phyloP scores from a whole-genome alignment of 352 stramenopile genomes.

The Globisporangium polare region DNA sequence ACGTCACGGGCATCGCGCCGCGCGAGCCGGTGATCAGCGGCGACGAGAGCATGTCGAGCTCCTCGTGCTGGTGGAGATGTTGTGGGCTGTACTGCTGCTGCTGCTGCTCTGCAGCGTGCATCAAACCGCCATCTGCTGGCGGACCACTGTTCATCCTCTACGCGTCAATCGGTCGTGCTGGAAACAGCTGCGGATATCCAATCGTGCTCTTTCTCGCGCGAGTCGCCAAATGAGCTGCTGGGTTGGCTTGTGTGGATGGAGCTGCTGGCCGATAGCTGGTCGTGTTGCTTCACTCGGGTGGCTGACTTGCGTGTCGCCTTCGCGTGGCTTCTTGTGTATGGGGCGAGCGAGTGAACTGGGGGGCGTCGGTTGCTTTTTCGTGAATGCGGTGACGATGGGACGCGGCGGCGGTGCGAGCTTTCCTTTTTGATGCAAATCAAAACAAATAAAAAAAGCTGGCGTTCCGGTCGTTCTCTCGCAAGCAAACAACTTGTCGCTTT shows the following conservation, averaged over 20 bases:
- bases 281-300: neutral
- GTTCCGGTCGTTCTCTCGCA: slow-evolving; percentile 13
- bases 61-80: neutral
- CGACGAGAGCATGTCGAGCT: slow-evolving; percentile 22
- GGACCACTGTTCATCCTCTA: slow-evolving; percentile 8
- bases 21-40: slow-evolving; percentile 35
- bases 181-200: neutral
- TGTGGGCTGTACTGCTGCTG: neutral
- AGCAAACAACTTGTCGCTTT: slow-evolving; percentile 2
- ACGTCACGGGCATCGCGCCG: slow-evolving; percentile 26
- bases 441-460: neutral
- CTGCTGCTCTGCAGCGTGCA: neutral
- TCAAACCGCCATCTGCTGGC: slow-evolving; percentile 1
- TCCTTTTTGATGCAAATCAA: slow-evolving; percentile 15
- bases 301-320: neutral
- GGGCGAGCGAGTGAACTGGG: neutral
- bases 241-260: neutral
- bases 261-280: neutral
- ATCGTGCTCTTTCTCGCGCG: neutral
- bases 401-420: neutral
- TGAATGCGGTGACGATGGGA: slow-evolving; percentile 5
- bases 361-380: neutral
- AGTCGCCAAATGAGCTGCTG: neutral
- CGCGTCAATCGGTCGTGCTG: neutral
- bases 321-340: neutral